These are phyloP conservation scores for Dissophora globulifera DNA, from an alignment of 192 early-diverging fungal species.

Conservation along the genomic window DNA sequence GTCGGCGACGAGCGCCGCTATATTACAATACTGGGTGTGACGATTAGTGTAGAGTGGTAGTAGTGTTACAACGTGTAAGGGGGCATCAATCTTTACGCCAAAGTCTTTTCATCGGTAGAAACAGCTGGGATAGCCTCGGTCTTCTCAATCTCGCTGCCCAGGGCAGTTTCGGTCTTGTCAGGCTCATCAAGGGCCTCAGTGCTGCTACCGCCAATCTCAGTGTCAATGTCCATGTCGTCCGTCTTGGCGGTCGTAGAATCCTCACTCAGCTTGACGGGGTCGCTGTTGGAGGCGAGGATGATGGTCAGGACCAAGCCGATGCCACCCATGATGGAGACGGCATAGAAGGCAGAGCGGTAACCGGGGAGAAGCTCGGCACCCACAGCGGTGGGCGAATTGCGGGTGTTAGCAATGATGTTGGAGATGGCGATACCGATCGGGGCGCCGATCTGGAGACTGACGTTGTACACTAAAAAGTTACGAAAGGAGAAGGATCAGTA, in stretches of 20 bases:
- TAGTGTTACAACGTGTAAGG: neutral
- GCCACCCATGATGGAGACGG: constrained; percentile 3
- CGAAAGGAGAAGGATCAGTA: no score
- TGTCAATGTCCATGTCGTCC: neutral
- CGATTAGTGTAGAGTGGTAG: no score
- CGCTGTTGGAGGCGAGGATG: constrained; percentile 14
- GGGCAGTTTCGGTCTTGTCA: no score
- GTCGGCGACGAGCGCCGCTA: neutral
- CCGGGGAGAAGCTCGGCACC: constrained; percentile 12
- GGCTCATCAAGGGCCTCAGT: neutral
- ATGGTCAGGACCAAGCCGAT: constrained; percentile 7
- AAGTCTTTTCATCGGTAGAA: no score
- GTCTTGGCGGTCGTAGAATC: no score
- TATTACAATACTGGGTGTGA: no score
- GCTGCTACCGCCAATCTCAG: neutral
- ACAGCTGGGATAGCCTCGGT: no score
- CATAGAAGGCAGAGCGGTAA: constrained; percentile 26
- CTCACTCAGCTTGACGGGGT: neutral
- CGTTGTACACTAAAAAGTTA: constrained; percentile 1
- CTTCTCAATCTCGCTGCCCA: no score
- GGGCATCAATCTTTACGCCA: no score
- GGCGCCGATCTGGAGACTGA: constrained; percentile 23
- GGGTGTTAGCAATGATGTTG: constrained; percentile 17
- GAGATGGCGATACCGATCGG: constrained; percentile 24
- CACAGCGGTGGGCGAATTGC: constrained; percentile 11